Percentiles rank a stretch among this genome's conserved stretches.
Evolutionary conservation across 2,329 filamentous ascomycete species (phyloP).

Genomic region (Colletotrichum zoysiae): DNA sequence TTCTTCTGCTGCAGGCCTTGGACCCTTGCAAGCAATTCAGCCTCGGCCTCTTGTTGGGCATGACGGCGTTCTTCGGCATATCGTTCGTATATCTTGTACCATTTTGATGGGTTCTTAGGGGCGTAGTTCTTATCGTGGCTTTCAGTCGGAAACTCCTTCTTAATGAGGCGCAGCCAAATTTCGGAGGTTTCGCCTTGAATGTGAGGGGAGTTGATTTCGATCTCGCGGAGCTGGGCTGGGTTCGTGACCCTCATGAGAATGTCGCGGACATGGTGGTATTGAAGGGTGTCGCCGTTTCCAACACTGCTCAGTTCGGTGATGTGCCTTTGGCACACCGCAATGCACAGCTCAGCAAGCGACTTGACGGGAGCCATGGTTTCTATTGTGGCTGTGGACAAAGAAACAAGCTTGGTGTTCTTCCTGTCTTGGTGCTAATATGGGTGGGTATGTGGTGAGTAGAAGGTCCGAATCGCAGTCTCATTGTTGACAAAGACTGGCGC

Average conservation of each 20-base stretch:
- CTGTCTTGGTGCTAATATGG: neutral
- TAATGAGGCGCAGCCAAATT: constrained; percentile 84
- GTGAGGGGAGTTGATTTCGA: constrained; percentile 84
- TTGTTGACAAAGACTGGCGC: constrained; percentile 9
- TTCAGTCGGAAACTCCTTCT: constrained; percentile 78
- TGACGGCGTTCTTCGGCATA: constrained; percentile 72
- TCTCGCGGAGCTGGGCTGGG: constrained; percentile 77
- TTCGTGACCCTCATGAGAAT: constrained; percentile 80
- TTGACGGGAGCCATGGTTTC: constrained; percentile 49
- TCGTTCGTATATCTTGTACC: constrained; percentile 82
- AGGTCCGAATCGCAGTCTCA: constrained; percentile 17
- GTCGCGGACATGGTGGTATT: constrained; percentile 60
- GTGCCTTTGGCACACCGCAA: constrained; percentile 65
- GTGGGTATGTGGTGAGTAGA: neutral
- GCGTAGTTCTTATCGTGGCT: constrained; percentile 71
- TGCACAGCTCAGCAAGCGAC: constrained; percentile 65
- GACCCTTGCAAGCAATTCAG: constrained; percentile 68
- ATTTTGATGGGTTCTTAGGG: constrained; percentile 76
- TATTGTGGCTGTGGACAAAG: constrained; percentile 3
- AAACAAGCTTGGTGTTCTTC: neutral
- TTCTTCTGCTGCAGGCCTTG: constrained; percentile 69
- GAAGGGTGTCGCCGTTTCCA: constrained; percentile 71
- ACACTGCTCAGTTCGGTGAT: constrained; percentile 74
- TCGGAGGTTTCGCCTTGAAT: constrained; percentile 77
- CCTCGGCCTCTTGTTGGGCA: constrained; percentile 70